Evolutionary conservation across 305 asterid species (phyloP), one percentile per base, ranked within the genome.

Genomic region (Solanum aculeatissimum): DNA sequence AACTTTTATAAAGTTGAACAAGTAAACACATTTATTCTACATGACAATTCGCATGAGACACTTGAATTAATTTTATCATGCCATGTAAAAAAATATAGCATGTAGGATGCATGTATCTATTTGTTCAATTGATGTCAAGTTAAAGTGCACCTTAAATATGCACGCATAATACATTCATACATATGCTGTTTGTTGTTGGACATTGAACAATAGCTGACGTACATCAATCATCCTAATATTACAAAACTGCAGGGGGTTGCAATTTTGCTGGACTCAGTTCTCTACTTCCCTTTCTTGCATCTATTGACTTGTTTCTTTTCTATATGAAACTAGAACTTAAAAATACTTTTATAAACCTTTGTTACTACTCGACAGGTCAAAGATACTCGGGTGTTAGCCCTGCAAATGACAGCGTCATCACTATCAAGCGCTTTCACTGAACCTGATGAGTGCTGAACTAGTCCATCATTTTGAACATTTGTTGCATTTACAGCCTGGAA

Each of bases 311-410:
- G 63, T 27, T 75, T 49, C 42, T 25, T 72, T 42, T 75, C 27
- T 47, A 45, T 0, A 75, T 1, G 81, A 75, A 40, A 29, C 89
- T 91, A 92, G 10, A 93, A 85, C 87, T 91, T 95, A 83, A 95
- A 89, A n/a, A 93, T 86, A 83, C 90, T 89, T 84, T 89, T 94
- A 89, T 74, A 95, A 83, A 89, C 98, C 91, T 90, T 95, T 4
- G 89, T 89, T 83, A 96, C 97, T 35, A 89, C 82, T 66, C 99
- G 94, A 85, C 99, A 94, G 7, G 98, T 96, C 87, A 96, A 93
- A 72, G 99, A 96, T 89, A 95, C 87, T 90, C 99, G 88, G 71
- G 92, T 90, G 42, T 84, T 55, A 86, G 92, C 92, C 92, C 99
- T 90, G 88, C 85, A 91, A 86, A 95, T 90, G 62, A 84, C 85